These are phyloP conservation scores for Paraurostyla sp. DNA, from an alignment of 73 alveolate genomes.

Conservation along the genomic window DNA sequence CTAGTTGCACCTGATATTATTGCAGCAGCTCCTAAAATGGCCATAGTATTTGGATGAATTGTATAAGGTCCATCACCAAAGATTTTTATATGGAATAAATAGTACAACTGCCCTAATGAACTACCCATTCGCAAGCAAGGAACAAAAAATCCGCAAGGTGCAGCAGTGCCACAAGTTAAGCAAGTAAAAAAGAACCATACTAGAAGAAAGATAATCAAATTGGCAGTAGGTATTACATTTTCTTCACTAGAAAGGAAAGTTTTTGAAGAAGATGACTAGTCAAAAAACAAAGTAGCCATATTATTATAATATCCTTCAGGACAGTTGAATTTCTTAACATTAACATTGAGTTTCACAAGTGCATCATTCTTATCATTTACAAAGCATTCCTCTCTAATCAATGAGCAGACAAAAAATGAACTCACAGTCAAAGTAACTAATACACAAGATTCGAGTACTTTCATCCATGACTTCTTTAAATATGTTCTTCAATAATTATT, in stretches of 20 bases:
- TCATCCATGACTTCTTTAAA: slow-evolving; percentile 30
- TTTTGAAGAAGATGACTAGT: slow-evolving; percentile 27
- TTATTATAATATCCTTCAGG: slow-evolving; percentile 56
- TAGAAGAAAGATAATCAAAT: slow-evolving; percentile 19
- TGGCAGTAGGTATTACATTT: neutral
- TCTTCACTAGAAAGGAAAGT: slow-evolving; percentile 3
- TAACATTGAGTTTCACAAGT: neutral
- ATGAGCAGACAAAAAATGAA: neutral
- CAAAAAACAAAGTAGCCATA: slow-evolving; percentile 56
- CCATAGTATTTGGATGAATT: slow-evolving; percentile 69
- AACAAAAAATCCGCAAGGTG: slow-evolving; percentile 83
- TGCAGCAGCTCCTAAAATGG: slow-evolving; percentile 82
- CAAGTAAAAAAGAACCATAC: slow-evolving; percentile 59
- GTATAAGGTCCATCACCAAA: neutral
- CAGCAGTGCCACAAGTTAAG: slow-evolving; percentile 76
- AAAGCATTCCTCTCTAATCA: neutral
- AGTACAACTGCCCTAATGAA: slow-evolving; percentile 22
- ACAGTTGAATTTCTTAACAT: slow-evolving; percentile 39
- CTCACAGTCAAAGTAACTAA: slow-evolving; percentile 41
- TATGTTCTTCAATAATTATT: slow-evolving; percentile 33
- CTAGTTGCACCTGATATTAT: slow-evolving; percentile 79
- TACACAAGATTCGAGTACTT: slow-evolving; percentile 30
- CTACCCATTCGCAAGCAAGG: slow-evolving; percentile 65
- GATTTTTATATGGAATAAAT: neutral
- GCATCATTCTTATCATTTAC: neutral